Evolutionary conservation across 2,329 filamentous ascomycete genomes (phyloP), one percentile per base, ranked within the genome.

Genomic region (Mycocentrospora acerina): DNA sequence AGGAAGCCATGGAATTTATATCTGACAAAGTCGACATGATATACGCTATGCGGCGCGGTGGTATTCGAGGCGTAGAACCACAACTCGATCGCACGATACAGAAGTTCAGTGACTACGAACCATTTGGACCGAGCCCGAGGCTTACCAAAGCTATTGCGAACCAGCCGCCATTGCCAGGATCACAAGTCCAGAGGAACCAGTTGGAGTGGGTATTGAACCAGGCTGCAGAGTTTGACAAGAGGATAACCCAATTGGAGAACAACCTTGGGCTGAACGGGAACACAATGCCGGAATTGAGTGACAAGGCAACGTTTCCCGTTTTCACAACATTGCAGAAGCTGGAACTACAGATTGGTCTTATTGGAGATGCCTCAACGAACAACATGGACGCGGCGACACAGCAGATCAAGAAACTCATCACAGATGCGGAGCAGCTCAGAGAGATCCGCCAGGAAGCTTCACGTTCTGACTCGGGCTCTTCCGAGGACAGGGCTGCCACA

Each of bases 191-290:
- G 43, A 53, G 35, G 35, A 51, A 40, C 10, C 63, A 67, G 24
- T 44, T 69, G 14, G 64, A 71, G 8, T 85, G 88, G 57, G 81
- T 85, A 17, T 75, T 96, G 24, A 81, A 83, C 24, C 87, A 90
- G 65, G 85, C 88, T 6, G 88, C 90, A 16, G 86, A 93, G 47
- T 96, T 98, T 57, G 91, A 97, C 62, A 78, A 81, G 19, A 82
- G 93, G 4, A 79, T 98, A 14, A 73, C 85, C 3, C 73, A 86
- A 19, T 74, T 98, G 32, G 93, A 98, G 71, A 82, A 82, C 51
- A 80, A 83, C 1, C 78, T 98, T 18, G 93, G 93, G 8, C 78
- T 95, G 32, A 85, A 82, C 27, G 82, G 83, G 15, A 81, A 83
- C 0, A 78, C 81, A 9, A 74, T 86, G 49, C 78, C 85, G 1